Evolutionary conservation across 345 rosid genomes (phyloP).

Genomic region (Eutrema heterophyllum): DNA sequence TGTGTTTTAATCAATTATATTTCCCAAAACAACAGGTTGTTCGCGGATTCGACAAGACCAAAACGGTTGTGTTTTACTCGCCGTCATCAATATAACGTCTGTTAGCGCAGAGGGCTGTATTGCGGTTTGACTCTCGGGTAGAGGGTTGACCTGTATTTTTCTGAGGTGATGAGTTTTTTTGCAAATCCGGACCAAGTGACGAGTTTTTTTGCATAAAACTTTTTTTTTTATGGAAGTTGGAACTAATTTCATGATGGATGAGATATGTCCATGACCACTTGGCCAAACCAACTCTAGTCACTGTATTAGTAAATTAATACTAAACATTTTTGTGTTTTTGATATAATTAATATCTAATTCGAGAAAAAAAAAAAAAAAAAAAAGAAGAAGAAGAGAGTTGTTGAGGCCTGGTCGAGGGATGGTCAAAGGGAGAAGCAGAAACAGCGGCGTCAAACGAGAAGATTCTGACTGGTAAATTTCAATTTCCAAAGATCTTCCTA

Average conservation of each 20-base stretch:
- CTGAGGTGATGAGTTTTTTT: too few relatives aligned
- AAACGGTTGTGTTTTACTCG: too few relatives aligned
- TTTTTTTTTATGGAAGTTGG: neutral
- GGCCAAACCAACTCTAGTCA: neutral
- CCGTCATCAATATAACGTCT: too few relatives aligned
- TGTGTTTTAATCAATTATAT: too few relatives aligned
- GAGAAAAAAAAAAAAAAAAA: neutral
- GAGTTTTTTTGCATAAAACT: too few relatives aligned
- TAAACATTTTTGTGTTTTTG: neutral
- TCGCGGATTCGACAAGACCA: too few relatives aligned
- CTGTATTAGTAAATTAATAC: neutral
- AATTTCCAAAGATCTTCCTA: slow-evolving; percentile 28
- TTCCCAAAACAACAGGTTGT: too few relatives aligned
- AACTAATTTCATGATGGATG: neutral
- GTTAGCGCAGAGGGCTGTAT: too few relatives aligned
- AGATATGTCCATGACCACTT: neutral
- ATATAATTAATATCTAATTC: neutral
- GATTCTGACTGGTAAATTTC: slow-evolving; percentile 26
- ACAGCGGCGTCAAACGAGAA: slow-evolving; percentile 30
- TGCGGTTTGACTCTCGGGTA: too few relatives aligned
- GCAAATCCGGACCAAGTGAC: too few relatives aligned
- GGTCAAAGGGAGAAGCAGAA: slow-evolving; percentile 24
- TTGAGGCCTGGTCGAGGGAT: neutral
- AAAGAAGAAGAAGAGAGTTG: too few relatives aligned
- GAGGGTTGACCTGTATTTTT: too few relatives aligned